Base-by-base conservation (phyloP, 352 stramenopile genomes). In the Phytophthora cryptogea region DNA sequence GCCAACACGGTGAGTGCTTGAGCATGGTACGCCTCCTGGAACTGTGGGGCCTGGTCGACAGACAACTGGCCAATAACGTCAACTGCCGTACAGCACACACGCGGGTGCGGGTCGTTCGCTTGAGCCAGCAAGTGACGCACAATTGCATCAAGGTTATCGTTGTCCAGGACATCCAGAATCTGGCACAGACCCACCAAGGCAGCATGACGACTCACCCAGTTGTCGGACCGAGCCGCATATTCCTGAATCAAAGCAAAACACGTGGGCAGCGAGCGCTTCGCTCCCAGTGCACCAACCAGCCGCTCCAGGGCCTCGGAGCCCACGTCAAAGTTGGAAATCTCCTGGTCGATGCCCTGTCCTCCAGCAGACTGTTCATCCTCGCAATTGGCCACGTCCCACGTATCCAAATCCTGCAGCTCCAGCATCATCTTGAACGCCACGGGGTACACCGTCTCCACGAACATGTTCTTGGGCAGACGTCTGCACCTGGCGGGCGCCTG, bases 291-390 rank as follows among this genome's bases (percentile, higher is more conserved):
- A 0, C 63, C 70, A 0, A 90, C 83, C 17, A 95, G 63, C 8
- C 86, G 69, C 57, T 95, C 81, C 23, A 95, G 65, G 0, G 86
- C 86, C 17, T 95, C 86, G 5, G 83, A 89, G 11, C 86, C 86
- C 6, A 95, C 86, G 67, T 95, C 83, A 73, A 95, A 91, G 60
- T 95, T 93, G 39, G 82, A 92, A 52, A 93, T 92, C 44, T 93
- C 83, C 33, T 90, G 69, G 26, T 76, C 71, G 3, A 83, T 74
- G 4, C 76, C 62, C 26, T 68, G 56, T 17, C 71, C 63, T 8
- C 64, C 63, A 33, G 41, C 55, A 9, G 82, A 80, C 39, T 87
- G 74, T 33, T 87, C 76, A 32, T 90, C 86, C 26, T 92, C 86
- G 37, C 84, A 93, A 11, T 70, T 79, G 4, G 70, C 43, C 3